Percentiles rank a stretch among this genome's conserved stretches.
phyloP scores from a whole-genome alignment of 129 eudicot genomes.

The Scalesia atractyloides region DNA sequence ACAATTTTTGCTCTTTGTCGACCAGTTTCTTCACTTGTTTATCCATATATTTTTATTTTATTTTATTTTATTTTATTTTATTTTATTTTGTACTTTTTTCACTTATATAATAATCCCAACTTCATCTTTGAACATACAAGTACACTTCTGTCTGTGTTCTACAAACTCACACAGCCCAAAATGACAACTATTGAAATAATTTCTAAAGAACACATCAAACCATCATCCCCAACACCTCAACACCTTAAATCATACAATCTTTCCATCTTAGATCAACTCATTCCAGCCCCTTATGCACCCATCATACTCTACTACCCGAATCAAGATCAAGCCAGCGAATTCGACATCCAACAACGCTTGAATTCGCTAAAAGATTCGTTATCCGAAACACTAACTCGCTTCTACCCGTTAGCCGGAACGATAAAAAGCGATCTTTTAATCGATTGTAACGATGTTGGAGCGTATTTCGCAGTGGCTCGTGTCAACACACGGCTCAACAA shows the following conservation, averaged over 20 bases:
- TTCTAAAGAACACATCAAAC: slow-evolving; percentile 56
- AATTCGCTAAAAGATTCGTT: slow-evolving; percentile 45
- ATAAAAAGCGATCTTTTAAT: slow-evolving; percentile 55
- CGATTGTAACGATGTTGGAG: slow-evolving; percentile 68
- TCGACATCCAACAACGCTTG: slow-evolving; percentile 32
- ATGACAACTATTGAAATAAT: slow-evolving; percentile 45
- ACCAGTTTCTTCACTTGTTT: too few relatives aligned
- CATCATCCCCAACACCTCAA: slow-evolving; percentile 67
- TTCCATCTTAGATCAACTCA: slow-evolving; percentile 65
- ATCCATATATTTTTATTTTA: too few relatives aligned
- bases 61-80: too few relatives aligned
- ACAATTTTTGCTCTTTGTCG: too few relatives aligned
- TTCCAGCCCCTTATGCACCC: slow-evolving; percentile 78
- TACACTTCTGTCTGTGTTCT: neutral
- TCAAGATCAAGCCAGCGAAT: neutral
- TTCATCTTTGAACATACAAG: neutral
- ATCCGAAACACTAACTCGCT: slow-evolving; percentile 52
- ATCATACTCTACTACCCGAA: slow-evolving; percentile 56
- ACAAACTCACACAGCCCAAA: neutral
- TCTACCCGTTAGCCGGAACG: slow-evolving; percentile 70
- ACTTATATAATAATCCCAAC: slow-evolving; percentile 18
- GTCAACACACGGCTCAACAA: slow-evolving; percentile 34
- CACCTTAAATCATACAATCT: slow-evolving; percentile 55
- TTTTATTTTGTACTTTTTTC: too few relatives aligned
- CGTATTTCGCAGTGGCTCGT: slow-evolving; percentile 41